Conservation (phyloP, 1,284 basidiomycete genomes). For the Ceratobasidium sp. region DNA sequence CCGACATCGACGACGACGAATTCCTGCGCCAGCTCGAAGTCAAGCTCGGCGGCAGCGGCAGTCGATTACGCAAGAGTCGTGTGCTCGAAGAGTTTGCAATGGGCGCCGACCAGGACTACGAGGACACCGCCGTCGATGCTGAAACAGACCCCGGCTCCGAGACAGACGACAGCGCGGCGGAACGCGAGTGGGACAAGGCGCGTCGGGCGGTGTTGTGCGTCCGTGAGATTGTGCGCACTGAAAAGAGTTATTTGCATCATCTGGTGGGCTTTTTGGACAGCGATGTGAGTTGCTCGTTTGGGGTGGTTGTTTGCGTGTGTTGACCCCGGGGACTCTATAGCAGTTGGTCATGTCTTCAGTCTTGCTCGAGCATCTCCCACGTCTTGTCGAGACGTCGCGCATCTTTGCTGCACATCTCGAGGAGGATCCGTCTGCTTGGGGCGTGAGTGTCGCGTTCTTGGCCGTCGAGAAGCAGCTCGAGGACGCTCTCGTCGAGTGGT, state of each 20-base stretch:
- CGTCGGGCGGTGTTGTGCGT: slow-evolving; percentile 68
- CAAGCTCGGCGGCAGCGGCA: slow-evolving; percentile 25
- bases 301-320: slow-evolving; percentile 50
- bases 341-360: slow-evolving; percentile 52
- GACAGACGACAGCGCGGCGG: slow-evolving; percentile 50
- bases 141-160: slow-evolving; percentile 48
- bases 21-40: slow-evolving; percentile 56
- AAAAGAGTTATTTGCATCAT: slow-evolving; percentile 68
- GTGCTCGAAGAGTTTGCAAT: slow-evolving; percentile 47
- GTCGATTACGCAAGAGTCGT: slow-evolving; percentile 54
- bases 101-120: slow-evolving; percentile 45
- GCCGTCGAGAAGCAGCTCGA: slow-evolving; percentile 65
- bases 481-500: slow-evolving; percentile 69
- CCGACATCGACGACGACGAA: slow-evolving; percentile 57
- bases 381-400: slow-evolving; percentile 63
- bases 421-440: slow-evolving; percentile 69
- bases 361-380: slow-evolving; percentile 64
- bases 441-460: slow-evolving; percentile 68
- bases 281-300: slow-evolving; percentile 54
- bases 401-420: slow-evolving; percentile 62
- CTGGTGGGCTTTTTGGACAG: slow-evolving; percentile 60
- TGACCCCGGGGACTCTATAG: slow-evolving; percentile 6
- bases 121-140: slow-evolving; percentile 50
- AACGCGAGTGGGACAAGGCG: slow-evolving; percentile 64
- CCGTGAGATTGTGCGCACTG: slow-evolving; percentile 72